phyloP scores from a whole-genome alignment of 352 stramenopile species.

The Phytophthora niederhauseri region DNA sequence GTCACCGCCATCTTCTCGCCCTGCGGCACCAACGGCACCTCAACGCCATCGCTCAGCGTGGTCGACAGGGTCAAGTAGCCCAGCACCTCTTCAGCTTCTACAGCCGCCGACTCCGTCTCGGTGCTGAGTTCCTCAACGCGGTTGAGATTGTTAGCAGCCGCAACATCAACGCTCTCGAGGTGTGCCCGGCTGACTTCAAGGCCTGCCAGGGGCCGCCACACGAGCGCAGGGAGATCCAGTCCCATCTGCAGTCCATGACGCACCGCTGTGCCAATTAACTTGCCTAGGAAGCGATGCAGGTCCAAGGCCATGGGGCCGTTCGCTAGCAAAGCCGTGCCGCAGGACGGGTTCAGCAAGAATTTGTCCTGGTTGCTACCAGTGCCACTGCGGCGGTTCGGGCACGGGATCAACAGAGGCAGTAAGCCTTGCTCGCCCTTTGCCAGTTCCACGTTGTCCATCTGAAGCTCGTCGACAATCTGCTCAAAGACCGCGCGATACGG shows the following conservation, averaged over 20 bases:
- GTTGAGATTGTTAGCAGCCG: constrained; percentile 68
- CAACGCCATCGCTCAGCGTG: constrained; percentile 78
- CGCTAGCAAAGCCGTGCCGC: constrained; percentile 77
- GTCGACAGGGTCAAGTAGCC: constrained; percentile 82
- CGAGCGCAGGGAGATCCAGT: constrained; percentile 87
- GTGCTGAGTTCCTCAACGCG: constrained; percentile 63
- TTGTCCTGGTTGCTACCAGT: constrained; percentile 94
- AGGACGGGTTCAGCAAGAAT: constrained; percentile 90
- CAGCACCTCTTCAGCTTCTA: constrained; percentile 55
- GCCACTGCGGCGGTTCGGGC: constrained; percentile 84
- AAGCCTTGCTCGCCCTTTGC: constrained; percentile 87
- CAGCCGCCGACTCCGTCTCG: constrained; percentile 26
- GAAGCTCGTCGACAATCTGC: constrained; percentile 95
- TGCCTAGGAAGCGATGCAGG: constrained; percentile 95
- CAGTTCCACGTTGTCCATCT: constrained; percentile 91
- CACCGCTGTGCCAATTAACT: constrained; percentile 95
- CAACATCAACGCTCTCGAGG: constrained; percentile 83
- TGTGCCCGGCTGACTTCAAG: constrained; percentile 79
- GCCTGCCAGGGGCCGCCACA: constrained; percentile 87
- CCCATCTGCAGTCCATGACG: constrained; percentile 96
- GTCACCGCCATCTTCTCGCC: constrained; percentile 78
- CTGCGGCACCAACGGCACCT: constrained; percentile 69
- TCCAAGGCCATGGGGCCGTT: constrained; percentile 93
- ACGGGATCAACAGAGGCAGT: constrained; percentile 89
- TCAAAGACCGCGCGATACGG: constrained; percentile 98